Base-by-base conservation (phyloP, 495 filamentous ascomycete genomes). In the Aspergillus nidulans region DNA sequence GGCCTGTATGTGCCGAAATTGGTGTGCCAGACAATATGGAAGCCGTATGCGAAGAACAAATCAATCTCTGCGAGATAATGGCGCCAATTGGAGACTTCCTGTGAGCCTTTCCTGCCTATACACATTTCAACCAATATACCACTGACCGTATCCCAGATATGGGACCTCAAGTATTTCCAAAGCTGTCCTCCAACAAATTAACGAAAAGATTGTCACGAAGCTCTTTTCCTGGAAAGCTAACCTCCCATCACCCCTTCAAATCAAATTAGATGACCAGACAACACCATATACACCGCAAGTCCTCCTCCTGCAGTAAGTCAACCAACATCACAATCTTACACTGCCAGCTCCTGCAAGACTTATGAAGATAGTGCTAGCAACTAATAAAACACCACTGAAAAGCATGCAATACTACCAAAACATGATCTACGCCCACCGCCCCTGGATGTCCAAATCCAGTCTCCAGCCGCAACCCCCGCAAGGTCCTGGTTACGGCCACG, bases 341-440 rank as follows among this genome's bases (percentile, higher is more conserved):
- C n/a, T n/a, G n/a, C n/a, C n/a, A n/a, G n/a, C n/a, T n/a, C n/a
- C n/a, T n/a, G n/a, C n/a, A n/a, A n/a, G n/a, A n/a, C n/a, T n/a
- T n/a, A n/a, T n/a, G n/a, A n/a, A n/a, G n/a, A n/a, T n/a, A n/a
- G 13, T n/a, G 34, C 10, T 38, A n/a, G 34, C 40, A 9, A 44
- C 8, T 44, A 23, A 44, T n/a, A n/a, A n/a, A n/a, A 38, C 34
- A 38, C 41, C 25, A 13, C 19, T 44, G 5, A 23, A 44, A 44
- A 44, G 41, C 44, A 47, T 47, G 44, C 44, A 47, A 19, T 47
- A 47, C 25, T n/a, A 47, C 16, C 44, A 47, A 34, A 28, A 28
- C 4, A 47, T 47, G 15, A 47, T 47, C 24, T 25, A 47, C 26
- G 21, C 10, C 9, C 44, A 47, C 44, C 44, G 44, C 4, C 44